A percentile compares a stretch with the other conserved stretches of the same genome.
These are phyloP conservation scores for Podospora pseudopauciseta DNA, from an alignment of 495 filamentous ascomycete species.

Conservation along the genomic window DNA sequence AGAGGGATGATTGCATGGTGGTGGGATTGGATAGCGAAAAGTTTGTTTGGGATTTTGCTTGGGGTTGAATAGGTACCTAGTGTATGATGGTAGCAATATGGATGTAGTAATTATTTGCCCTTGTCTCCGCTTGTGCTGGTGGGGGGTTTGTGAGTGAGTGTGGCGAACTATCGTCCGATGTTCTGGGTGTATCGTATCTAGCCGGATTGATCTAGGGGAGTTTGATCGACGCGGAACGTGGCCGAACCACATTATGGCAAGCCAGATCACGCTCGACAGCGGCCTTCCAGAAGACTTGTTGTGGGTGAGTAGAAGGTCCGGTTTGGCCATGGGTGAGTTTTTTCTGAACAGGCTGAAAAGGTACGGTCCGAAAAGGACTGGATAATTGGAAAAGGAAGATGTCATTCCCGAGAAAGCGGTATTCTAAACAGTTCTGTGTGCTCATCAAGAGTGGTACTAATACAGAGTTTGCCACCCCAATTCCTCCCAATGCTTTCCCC, in stretches of 20 bases:
- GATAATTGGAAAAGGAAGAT: not conserved
- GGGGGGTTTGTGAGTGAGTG: not conserved
- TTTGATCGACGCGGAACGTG: slow-evolving; percentile 17
- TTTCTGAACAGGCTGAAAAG: slow-evolving; percentile 15
- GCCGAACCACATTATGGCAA: not conserved
- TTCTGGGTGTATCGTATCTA: not conserved
- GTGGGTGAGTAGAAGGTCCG: not conserved
- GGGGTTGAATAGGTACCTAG: no score
- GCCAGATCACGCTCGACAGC: not conserved
- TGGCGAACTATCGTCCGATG: not conserved
- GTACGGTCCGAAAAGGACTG: not conserved
- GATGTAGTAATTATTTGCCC: not conserved
- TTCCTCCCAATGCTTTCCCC: not conserved
- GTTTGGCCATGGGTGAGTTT: slow-evolving; percentile 6
- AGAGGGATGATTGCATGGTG: not conserved
- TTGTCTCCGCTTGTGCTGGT: not conserved
- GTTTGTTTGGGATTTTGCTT: not conserved
- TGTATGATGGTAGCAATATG: not conserved
- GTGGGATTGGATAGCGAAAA: not conserved
- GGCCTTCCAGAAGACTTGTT: slow-evolving; percentile 11
- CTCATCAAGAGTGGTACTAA: not conserved
- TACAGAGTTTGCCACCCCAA: not conserved
- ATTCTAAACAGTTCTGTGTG: not conserved
- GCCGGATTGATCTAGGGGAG: not conserved
- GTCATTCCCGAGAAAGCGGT: not conserved